These are phyloP conservation scores for Pythium scleroteichum DNA, from an alignment of 352 stramenopile genomes.

Conservation along the genomic window DNA sequence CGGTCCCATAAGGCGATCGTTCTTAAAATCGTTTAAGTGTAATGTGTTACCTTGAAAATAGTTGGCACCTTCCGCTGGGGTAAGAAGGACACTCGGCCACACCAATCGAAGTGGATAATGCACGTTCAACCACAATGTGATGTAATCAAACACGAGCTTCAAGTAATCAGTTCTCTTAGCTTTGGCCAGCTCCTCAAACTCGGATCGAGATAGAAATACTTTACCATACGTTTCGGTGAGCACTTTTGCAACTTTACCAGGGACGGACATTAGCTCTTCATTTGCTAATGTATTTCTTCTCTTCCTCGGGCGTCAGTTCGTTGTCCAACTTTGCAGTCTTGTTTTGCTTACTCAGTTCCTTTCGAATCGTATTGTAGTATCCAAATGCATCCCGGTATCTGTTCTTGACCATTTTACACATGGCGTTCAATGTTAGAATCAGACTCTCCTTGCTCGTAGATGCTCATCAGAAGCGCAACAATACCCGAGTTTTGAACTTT, in stretches of 20 bases:
- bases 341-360: conserved; percentile 31
- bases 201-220: conserved; percentile 20
- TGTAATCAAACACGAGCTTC: conserved; percentile 28
- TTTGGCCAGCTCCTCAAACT: conserved; percentile 21
- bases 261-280: conserved; percentile 25
- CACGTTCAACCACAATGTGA: conserved; percentile 25
- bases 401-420: conserved; percentile 24
- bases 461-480: conserved; percentile 14
- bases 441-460: conserved; percentile 25
- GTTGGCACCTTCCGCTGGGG: conserved; percentile 14
- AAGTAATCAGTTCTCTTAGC: conserved; percentile 20
- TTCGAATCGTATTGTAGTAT: conserved; percentile 27
- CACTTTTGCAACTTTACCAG: conserved; percentile 13
- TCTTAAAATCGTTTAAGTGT: conserved; percentile 26
- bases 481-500: conserved; percentile 25
- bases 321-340: conserved; percentile 27
- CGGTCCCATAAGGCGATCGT: conserved; percentile 25
- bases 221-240: conserved; percentile 21
- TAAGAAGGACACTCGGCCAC: conserved; percentile 17
- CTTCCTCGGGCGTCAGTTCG: conserved; percentile 25
- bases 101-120: conserved; percentile 27
- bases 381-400: conserved; percentile 17
- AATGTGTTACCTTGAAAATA: conserved; percentile 23
- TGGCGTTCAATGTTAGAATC: conserved; percentile 23
- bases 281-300: conserved; percentile 26